Base-by-base conservation (phyloP, 192 early-diverging fungal species). In the Oehlia diaphana region DNA sequence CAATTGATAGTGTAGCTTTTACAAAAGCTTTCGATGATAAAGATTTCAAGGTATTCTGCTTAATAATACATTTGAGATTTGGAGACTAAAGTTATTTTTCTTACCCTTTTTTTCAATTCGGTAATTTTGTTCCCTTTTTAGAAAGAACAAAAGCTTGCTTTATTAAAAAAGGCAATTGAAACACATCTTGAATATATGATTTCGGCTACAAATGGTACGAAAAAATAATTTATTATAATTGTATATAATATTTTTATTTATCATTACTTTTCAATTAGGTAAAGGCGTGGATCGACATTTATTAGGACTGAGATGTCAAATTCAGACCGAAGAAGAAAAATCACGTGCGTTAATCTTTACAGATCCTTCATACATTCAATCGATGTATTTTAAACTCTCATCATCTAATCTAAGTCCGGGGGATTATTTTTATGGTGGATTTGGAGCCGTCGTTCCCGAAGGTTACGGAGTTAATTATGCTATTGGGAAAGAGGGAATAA, bases 251-350 rank as follows among this genome's bases (percentile, higher is more conserved):
- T 21, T 44, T 62, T 66, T 62, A 5, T 79, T 49, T 31, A 58
- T 35, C 2, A 13, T 35, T 42, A 67, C n/a, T 70, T 76, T 23
- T 80, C 49, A 68, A 42, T 64, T 58, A 76, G 86, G 96, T 21
- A 78, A 90, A 72, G 97, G 96, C 47, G 93, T 98, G 23, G 97
- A 99, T 83, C 93, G 96, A 50, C 97, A 99, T 84, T 78, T 98
- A 82, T 86, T 97, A 28, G 96, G 94, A 12, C 90, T 98, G 26
- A 88, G 93, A 53, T 88, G 77, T 23, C 91, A 92, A 87, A 91
- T 95, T 81, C 83, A 85, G 58, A 66, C 83, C 0, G 85, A 84
- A 23, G 92, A 92, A 76, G 91, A 93, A 44, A 81, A 87, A 4
- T 84, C 81, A 53, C 66, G 80, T n/a, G 94, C 92, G 58, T 83